Conservation (phyloP, 257 asterid species). For the Salvia splendens region DNA sequence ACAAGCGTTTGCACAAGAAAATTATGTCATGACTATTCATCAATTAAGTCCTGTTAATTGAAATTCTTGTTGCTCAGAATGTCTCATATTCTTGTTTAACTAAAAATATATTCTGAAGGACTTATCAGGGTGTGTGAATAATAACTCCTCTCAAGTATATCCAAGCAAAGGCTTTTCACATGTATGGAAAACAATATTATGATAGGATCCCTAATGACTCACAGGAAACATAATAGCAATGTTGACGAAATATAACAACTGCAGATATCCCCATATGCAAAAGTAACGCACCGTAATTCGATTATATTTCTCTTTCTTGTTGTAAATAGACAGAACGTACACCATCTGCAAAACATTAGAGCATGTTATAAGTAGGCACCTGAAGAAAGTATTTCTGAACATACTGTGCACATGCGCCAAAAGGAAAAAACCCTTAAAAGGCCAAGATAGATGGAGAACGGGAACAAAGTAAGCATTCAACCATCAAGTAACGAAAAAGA, state of each 20-base stretch:
- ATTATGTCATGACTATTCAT: conserved; percentile 14
- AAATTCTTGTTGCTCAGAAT: conserved; percentile 8
- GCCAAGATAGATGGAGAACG: conserved; percentile 22
- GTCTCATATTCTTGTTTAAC: not conserved
- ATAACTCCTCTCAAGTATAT: conserved; percentile 5
- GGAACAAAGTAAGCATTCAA: not conserved
- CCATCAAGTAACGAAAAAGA: conserved; percentile 19
- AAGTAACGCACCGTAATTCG: conserved; percentile 60
- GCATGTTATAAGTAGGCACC: conserved; percentile 27
- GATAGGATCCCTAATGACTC: conserved; percentile 23
- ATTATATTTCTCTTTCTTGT: conserved; percentile 71
- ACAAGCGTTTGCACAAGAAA: conserved; percentile 3
- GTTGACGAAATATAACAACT: conserved; percentile 15
- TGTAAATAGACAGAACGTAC: conserved; percentile 69
- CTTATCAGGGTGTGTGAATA: conserved; percentile 14
- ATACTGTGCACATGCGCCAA: conserved; percentile 19
- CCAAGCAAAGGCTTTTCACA: conserved; percentile 30
- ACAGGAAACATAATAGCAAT: conserved; percentile 17
- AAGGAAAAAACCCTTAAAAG: conserved; percentile 6
- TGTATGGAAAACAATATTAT: conserved; percentile 18
- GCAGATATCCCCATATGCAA: conserved; percentile 20
- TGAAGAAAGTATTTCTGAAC: conserved; percentile 21
- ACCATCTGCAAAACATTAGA: conserved; percentile 62
- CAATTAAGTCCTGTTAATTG: not conserved
- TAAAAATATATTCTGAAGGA: conserved; percentile 16